Conservation (phyloP, 768 basidiomycete species). For the Leucocoprinus birnbaumii region DNA sequence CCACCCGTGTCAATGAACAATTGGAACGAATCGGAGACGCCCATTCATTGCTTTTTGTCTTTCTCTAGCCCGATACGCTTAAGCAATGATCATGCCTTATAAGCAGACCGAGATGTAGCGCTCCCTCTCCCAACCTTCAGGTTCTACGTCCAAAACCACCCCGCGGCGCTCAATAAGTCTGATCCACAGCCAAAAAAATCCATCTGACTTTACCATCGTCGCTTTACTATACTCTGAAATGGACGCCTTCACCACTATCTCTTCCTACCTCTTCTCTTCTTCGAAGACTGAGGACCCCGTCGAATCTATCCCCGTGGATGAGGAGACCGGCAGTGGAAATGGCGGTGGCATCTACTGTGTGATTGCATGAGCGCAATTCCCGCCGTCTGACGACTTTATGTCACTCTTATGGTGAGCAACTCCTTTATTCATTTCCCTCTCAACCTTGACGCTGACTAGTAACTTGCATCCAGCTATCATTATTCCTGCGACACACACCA, state of each 20-base stretch:
- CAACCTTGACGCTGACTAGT: not conserved
- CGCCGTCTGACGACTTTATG: not conserved
- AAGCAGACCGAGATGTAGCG: not conserved
- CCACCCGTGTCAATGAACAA: not conserved
- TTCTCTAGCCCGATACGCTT: not conserved
- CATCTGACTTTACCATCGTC: too few species aligned
- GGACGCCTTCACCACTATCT: conserved; percentile 21
- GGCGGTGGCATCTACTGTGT: conserved; percentile 19
- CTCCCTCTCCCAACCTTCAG: not conserved
- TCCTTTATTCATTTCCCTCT: not conserved
- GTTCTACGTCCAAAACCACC: not conserved
- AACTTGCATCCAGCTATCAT: not conserved
- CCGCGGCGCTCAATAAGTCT: too few species aligned
- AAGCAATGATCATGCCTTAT: not conserved
- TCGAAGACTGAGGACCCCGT: conserved; percentile 14
- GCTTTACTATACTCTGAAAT: conserved; percentile 12
- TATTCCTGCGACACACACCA: not conserved
- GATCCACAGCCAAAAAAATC: not conserved
- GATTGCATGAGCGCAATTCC: conserved; percentile 16
- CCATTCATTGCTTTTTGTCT: conserved; percentile 2
- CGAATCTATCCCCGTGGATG: conserved; percentile 16
- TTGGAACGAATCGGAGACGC: conserved; percentile 1
- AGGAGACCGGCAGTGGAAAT: conserved; percentile 16
- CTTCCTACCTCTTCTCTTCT: conserved; percentile 13
- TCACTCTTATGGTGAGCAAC: not conserved